A percentile compares a stretch with the other conserved stretches of the same genome.
These are phyloP conservation scores for Candida piceae DNA, from an alignment of 805 yeast species.

Conservation along the genomic window DNA sequence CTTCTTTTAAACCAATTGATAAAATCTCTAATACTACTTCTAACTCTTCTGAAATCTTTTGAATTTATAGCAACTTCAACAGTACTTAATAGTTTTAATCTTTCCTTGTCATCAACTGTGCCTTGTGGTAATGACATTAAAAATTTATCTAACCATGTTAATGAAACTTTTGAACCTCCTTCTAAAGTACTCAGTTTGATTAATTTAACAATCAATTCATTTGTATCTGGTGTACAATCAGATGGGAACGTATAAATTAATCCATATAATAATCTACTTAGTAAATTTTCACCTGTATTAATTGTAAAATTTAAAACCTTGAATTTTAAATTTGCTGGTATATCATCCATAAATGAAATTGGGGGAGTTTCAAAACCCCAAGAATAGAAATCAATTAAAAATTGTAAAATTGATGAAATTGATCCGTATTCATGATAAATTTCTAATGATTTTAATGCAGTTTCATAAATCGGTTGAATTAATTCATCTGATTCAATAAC, in stretches of 20 bases:
- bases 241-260: constrained; percentile 65
- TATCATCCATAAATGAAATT: constrained; percentile 58
- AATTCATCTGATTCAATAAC: constrained; percentile 43
- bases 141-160: constrained; percentile 59
- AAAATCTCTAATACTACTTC: constrained; percentile 70
- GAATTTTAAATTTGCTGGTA: constrained; percentile 44
- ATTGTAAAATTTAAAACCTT: constrained; percentile 44
- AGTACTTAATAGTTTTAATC: constrained; percentile 52
- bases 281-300: constrained; percentile 53
- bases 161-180: constrained; percentile 33
- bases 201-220: constrained; percentile 63
- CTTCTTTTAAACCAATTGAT: constrained; percentile 79
- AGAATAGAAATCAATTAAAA: constrained; percentile 71
- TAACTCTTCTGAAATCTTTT: constrained; percentile 67
- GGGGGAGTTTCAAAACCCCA: constrained; percentile 87
- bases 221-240: constrained; percentile 69
- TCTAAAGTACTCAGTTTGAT: constrained; percentile 49
- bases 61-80: constrained; percentile 57
- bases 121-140: constrained; percentile 52
- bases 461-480: constrained; percentile 48
- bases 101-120: constrained; percentile 64
- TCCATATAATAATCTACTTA: constrained; percentile 54
- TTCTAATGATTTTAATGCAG: constrained; percentile 49
- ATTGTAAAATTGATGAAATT: constrained; percentile 63
- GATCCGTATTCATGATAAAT: constrained; percentile 66